Evolutionary conservation across 345 rosid genomes (phyloP).

Genomic region (Acer negundo): DNA sequence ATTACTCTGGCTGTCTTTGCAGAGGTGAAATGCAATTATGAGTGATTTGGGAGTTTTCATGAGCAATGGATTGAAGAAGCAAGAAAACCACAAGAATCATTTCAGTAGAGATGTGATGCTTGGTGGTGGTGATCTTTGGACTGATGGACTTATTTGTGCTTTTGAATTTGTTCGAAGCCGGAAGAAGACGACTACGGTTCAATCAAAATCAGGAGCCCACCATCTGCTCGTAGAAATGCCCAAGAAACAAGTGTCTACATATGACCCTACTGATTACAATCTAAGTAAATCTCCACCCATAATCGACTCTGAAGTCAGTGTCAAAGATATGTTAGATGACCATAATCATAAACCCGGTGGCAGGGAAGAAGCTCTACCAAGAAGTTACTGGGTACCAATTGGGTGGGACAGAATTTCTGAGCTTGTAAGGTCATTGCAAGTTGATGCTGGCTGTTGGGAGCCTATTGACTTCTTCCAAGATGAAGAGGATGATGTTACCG

Average conservation of each 20-base stretch:
- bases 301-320: conserved; percentile 1
- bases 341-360: neutral
- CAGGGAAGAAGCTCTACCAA: conserved; percentile 24
- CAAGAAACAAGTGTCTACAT: neutral
- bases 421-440: conserved; percentile 50
- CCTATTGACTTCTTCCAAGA: conserved; percentile 25
- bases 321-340: conserved; percentile 7
- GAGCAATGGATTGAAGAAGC: conserved; percentile 18
- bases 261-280: neutral
- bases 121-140: conserved; percentile 48
- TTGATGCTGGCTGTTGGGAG: conserved; percentile 43
- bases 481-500: conserved; percentile 43
- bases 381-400: conserved; percentile 51
- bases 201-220: conserved; percentile 6
- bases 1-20: conserved; percentile 12
- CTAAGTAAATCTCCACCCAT: conserved; percentile 12
- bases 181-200: conserved; percentile 32
- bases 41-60: neutral
- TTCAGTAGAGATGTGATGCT: conserved; percentile 22
- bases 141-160: conserved; percentile 59
- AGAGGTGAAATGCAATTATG: conserved; percentile 21
- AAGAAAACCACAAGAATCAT: conserved; percentile 20
- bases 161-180: conserved; percentile 45
- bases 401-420: conserved; percentile 60
- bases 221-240: neutral